Evolutionary conservation across 345 rosid genomes (phyloP).

Genomic region (Sonneratia alba): DNA sequence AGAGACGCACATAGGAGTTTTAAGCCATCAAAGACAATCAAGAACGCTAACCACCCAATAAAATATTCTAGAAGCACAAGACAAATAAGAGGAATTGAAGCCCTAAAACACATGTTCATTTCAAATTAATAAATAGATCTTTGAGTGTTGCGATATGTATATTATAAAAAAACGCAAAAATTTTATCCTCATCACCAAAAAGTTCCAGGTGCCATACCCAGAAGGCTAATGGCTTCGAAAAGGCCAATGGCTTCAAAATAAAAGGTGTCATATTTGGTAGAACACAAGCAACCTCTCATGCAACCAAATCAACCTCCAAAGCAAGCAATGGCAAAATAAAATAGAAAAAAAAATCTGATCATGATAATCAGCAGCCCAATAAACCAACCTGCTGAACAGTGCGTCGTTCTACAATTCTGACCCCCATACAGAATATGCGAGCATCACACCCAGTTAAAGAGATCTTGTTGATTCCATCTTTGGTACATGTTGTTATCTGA

Average conservation of each 20-base stretch:
- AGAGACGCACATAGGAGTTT: not conserved
- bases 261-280: not conserved
- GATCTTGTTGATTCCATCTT: slow-evolving; percentile 80
- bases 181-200: not conserved
- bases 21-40: not conserved
- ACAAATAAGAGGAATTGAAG: not conserved
- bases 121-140: not conserved
- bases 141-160: not conserved
- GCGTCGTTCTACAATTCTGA: slow-evolving; percentile 70
- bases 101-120: not conserved
- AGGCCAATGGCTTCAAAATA: too few species aligned
- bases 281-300: not conserved
- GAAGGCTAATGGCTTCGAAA: not conserved
- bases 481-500: slow-evolving; percentile 63
- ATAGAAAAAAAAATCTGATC: not conserved
- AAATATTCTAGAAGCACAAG: not conserved
- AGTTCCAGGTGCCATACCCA: not conserved
- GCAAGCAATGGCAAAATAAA: not conserved
- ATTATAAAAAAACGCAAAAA: not conserved
- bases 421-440: slow-evolving; percentile 82
- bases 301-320: not conserved
- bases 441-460: slow-evolving; percentile 70
- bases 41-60: not conserved
- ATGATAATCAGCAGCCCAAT: not conserved
- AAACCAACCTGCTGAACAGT: slow-evolving; percentile 63